These are phyloP conservation scores for Alternaria ethzedia DNA, from an alignment of 2,329 filamentous ascomycete genomes.

Conservation along the genomic window DNA sequence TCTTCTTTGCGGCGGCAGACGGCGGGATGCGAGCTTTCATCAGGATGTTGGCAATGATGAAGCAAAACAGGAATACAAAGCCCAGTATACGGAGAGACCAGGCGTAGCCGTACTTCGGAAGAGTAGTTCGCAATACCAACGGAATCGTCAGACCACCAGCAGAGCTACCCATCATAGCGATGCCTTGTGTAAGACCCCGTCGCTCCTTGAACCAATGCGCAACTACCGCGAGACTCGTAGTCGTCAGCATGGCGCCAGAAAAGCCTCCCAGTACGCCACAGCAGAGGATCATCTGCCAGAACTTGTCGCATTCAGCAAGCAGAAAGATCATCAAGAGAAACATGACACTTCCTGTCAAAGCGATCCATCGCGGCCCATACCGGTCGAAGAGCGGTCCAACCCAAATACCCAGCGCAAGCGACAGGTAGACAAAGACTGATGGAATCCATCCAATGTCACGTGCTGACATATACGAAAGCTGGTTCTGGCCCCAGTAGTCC, in stretches of 20 bases:
- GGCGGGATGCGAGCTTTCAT: conserved; percentile 46
- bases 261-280: conserved; percentile 50
- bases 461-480: conserved; percentile 67
- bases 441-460: conserved; percentile 87
- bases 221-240: conserved; percentile 44
- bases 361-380: conserved; percentile 46
- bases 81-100: conserved; percentile 51
- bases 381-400: conserved; percentile 74
- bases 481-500: conserved; percentile 75
- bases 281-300: conserved; percentile 53
- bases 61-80: conserved; percentile 44
- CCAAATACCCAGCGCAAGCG: conserved; percentile 83
- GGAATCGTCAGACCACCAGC: conserved; percentile 48
- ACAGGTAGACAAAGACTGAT: conserved; percentile 81
- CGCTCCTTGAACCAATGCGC: conserved; percentile 50
- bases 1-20: conserved; percentile 36
- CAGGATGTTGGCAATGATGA: conserved; percentile 41
- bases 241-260: conserved; percentile 48
- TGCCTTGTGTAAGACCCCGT: conserved; percentile 47
- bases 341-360: conserved; percentile 34
- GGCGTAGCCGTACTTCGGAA: conserved; percentile 44
- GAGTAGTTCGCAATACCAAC: conserved; percentile 40
- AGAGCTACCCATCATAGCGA: conserved; percentile 48
- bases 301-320: conserved; percentile 43
- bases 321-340: conserved; percentile 42